Base-by-base conservation (phyloP, 768 basidiomycete species). In the Lactarius sanguifluus region DNA sequence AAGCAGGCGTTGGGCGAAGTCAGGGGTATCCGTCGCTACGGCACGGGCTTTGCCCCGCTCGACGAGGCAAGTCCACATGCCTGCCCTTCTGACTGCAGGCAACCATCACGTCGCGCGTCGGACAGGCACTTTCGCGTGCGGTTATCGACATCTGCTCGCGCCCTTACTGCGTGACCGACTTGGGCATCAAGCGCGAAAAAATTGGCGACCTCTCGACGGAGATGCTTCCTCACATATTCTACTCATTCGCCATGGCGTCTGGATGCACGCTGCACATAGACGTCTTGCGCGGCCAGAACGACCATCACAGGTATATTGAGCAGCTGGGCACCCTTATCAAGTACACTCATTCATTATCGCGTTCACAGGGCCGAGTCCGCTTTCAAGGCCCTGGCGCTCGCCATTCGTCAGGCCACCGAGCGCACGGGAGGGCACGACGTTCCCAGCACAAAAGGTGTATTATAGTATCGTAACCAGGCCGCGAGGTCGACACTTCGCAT, bases 71-170 rank as follows among this genome's bases (percentile, higher is more conserved):
- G 81, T 66, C 30, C 62, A 15, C 41, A 13, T 34, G 18, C 0
- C n/a, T 32, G 5, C 40, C 18, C 40, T 15, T 47, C 52, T 30
- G 16, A 40, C 30, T 55, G 30, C 65, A 52, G 7, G 41, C 55
- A 23, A 28, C 59, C 45, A 15, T 62, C 62, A 30, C 65, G 34
- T 38, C 28, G 61, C 66, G 28, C 47, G 56, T 45, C 62, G 36
- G 58, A 32, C 74, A 98, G 96, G 94, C 97, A 1, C 85, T 99
- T 57, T 93, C 95, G 1, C 82, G 97, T 71, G 95, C 94, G 20
- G 97, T 99, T 57, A 94, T 99, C 68, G 97, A 99, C 77, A 98
- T 99, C 68, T 98, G 97, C 74, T 94, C 95, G 64, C 87, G 97
- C 43, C 96, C 97, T 2, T 97, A 90, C 80, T 99, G 97, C 76